Base-by-base conservation (phyloP, 768 basidiomycete species). In the Pleurotus ostreatus region DNA sequence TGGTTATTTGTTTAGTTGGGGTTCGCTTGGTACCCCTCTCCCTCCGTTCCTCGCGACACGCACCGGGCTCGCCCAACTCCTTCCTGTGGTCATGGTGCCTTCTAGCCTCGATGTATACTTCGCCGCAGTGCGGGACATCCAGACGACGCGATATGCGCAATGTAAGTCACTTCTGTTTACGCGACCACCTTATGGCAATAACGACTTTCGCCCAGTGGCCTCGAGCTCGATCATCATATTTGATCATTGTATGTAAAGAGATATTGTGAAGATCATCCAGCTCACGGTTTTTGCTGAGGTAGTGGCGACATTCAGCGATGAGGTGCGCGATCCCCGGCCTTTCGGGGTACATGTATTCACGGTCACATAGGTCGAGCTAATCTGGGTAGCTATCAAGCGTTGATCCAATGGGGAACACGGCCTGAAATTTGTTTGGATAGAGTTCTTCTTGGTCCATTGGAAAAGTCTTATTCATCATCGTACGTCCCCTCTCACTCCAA, bases 371-470 rank as follows among this genome's bases (percentile, higher is more conserved):
- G 65, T 82, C 41, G 71, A 78, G 41, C 66, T 83, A 30, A 80
- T 85, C 41, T 84, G 83, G 83, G 81, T 82, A 65, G 49, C 61
- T 49, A 16, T n/a, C 9, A 34, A 8, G 30, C 30, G 30, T 34
- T 34, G 30, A 9, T 34, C 11, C 30, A 34, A 34, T 34, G 30
- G 30, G 30, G 30, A 34, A 34, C 30, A 3, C 8, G 8, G 30
- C 3, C 30, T 45, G 1, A 40, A 20, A 20, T 44, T 22, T 9
- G 43, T 49, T 34, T n/a, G 30, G 46, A 4, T 59, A 83, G 82
- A 75, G 68, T 61, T 75, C 79, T 49, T 67, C 76, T n/a, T 84
- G 81, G 81, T 79, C 81, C 12, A 64, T 75, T 58, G 82, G 80
- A 46, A 85, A 84, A 61, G 55, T 62, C 23, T 61, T 85, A 57